phyloP scores from a whole-genome alignment of 2,329 filamentous ascomycete genomes.

The Fusarium buharicum region DNA sequence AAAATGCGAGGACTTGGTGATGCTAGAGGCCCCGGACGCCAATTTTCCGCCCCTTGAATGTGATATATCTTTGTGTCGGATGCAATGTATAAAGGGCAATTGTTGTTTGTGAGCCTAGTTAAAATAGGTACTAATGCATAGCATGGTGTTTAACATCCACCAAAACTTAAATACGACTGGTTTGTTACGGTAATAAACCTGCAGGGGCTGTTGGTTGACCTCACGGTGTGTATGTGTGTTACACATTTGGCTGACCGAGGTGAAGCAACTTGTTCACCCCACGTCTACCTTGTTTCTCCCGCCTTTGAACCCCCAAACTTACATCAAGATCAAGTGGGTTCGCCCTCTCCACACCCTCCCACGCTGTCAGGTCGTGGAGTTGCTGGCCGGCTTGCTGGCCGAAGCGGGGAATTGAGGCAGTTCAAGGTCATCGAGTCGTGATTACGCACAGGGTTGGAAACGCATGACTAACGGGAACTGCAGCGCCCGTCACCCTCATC shows the following conservation, averaged over 20 bases:
- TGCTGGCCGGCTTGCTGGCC: slow-evolving; percentile 17
- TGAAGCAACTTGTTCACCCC: slow-evolving; percentile 6
- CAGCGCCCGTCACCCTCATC: slow-evolving; percentile 3
- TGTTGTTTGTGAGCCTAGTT: too few species aligned
- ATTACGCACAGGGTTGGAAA: slow-evolving; percentile 32
- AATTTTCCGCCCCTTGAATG: too few species aligned
- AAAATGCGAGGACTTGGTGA: background rate
- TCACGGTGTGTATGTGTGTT: background rate
- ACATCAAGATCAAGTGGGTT: slow-evolving; percentile 3
- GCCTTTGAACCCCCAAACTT: slow-evolving; percentile 24
- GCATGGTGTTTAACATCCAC: too few species aligned
- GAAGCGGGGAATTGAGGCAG: slow-evolving; percentile 15
- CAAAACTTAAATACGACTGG: too few species aligned
- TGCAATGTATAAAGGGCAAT: too few species aligned
- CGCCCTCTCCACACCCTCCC: slow-evolving; percentile 26
- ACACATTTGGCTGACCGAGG: slow-evolving; percentile 12
- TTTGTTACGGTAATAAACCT: background rate
- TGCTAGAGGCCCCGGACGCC: background rate
- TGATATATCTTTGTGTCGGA: too few species aligned
- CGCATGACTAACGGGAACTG: slow-evolving; percentile 38
- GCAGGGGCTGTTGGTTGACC: slow-evolving; percentile 30
- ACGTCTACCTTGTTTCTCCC: background rate
- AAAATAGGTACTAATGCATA: too few species aligned
- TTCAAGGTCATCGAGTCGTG: slow-evolving; percentile 16
- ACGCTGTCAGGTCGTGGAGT: slow-evolving; percentile 7